Evolutionary conservation across 2,329 filamentous ascomycete species (phyloP).

Genomic region (Cladosporium sp.): DNA sequence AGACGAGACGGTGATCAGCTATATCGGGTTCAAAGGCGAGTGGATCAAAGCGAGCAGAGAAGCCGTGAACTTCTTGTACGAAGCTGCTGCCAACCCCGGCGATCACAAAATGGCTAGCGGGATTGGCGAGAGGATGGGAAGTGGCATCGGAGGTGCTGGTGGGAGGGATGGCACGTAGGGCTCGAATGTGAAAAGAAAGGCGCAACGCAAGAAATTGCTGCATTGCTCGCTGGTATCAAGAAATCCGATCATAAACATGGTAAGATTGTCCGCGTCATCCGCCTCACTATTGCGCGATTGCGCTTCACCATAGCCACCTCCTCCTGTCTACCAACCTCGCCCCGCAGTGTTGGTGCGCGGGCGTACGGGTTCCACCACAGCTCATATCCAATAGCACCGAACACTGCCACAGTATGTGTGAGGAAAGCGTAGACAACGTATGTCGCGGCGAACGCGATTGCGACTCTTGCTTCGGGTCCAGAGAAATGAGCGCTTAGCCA

Average conservation of each 20-base stretch:
- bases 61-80: conserved; percentile 84
- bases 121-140: conserved; percentile 35
- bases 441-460: background rate
- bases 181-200: background rate
- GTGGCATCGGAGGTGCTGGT: conserved; percentile 35
- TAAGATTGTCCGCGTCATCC: background rate
- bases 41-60: conserved; percentile 85
- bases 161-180: conserved; percentile 24
- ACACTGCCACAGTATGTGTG: conserved; percentile 6
- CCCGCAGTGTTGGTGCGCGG: conserved; percentile 4
- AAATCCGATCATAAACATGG: background rate
- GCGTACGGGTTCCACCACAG: conserved; percentile 17
- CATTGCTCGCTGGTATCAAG: background rate
- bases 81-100: conserved; percentile 85
- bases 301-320: conserved; percentile 9
- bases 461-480: background rate
- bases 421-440: conserved; percentile 3
- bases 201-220: background rate
- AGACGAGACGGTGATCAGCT: conserved; percentile 75
- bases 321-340: conserved; percentile 6
- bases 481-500: background rate
- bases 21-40: conserved; percentile 90
- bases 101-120: conserved; percentile 67
- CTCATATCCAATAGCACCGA: background rate
- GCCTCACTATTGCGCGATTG: conserved; percentile 1